phyloP scores from a whole-genome alignment of 108 stramenopile genomes.

The Cyclotella choctawhatcheeana region DNA sequence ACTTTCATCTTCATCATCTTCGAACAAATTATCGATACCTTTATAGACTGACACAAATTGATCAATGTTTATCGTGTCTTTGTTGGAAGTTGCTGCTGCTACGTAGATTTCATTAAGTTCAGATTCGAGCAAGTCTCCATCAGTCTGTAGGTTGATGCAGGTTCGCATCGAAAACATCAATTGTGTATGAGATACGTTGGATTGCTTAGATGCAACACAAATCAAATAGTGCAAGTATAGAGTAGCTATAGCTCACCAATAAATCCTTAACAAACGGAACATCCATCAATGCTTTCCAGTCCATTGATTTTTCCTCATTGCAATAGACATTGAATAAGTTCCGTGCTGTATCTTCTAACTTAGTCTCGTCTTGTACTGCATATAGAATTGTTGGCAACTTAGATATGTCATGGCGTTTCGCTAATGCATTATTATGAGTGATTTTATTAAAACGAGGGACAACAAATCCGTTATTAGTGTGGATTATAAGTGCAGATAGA shows the following conservation, averaged over 20 bases:
- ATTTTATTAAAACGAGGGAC: neutral
- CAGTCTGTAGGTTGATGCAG: conserved; percentile 14
- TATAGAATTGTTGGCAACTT: neutral
- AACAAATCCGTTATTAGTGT: neutral
- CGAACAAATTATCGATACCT: conserved; percentile 86
- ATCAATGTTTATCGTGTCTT: conserved; percentile 65
- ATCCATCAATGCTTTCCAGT: conserved; percentile 38
- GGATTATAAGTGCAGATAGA: neutral
- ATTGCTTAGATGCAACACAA: neutral
- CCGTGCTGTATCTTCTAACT: conserved; percentile 39
- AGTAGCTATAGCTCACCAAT: conserved; percentile 57
- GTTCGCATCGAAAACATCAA: neutral
- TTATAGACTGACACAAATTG: conserved; percentile 78
- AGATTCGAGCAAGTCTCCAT: conserved; percentile 64
- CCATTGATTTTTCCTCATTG: conserved; percentile 62
- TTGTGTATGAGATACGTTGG: too few relatives aligned
- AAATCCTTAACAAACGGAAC: conserved; percentile 63
- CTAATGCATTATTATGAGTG: neutral
- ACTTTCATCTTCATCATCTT: conserved; percentile 63
- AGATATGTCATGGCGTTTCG: neutral
- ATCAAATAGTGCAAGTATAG: neutral
- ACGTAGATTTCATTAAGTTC: conserved; percentile 77
- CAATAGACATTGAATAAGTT: conserved; percentile 60
- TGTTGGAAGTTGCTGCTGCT: conserved; percentile 52
- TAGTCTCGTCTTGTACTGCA: conserved; percentile 1